These are phyloP conservation scores for Xylaria sp. DNA, from an alignment of 2,329 filamentous ascomycete genomes.

Conservation along the genomic window DNA sequence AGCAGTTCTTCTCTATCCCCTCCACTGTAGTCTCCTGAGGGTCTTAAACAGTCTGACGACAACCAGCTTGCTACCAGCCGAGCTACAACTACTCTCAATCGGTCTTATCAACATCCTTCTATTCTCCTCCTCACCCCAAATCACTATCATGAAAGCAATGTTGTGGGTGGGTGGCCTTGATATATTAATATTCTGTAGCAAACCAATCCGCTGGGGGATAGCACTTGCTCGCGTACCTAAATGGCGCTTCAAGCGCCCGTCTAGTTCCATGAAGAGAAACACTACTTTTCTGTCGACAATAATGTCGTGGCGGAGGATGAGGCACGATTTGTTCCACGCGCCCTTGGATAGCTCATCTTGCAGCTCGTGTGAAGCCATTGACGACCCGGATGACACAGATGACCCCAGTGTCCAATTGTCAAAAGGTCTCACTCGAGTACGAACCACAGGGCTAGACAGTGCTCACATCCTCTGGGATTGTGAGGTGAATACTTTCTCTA, in stretches of 20 bases:
- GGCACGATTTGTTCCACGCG: slow-evolving; percentile 52
- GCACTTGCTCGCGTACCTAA: slow-evolving; percentile 87
- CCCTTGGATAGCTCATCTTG: slow-evolving; percentile 49
- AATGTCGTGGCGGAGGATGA: slow-evolving; percentile 61
- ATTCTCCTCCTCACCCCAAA: slow-evolving; percentile 82
- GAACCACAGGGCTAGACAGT: slow-evolving; percentile 38
- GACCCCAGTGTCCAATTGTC: slow-evolving; percentile 24
- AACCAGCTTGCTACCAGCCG: slow-evolving; percentile 86
- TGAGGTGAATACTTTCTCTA: slow-evolving; percentile 18
- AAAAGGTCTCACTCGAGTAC: slow-evolving; percentile 38
- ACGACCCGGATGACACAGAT: slow-evolving; percentile 48
- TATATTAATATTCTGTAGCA: slow-evolving; percentile 77
- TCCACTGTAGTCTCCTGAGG: slow-evolving; percentile 81
- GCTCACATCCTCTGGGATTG: slow-evolving; percentile 23
- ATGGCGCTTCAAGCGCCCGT: slow-evolving; percentile 81
- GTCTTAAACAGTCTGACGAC: slow-evolving; percentile 84
- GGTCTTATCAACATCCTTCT: slow-evolving; percentile 84
- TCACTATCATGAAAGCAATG: slow-evolving; percentile 84
- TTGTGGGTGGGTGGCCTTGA: slow-evolving; percentile 86
- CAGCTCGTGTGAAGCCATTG: slow-evolving; percentile 50
- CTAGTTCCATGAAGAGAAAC: slow-evolving; percentile 51
- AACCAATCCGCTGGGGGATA: slow-evolving; percentile 84
- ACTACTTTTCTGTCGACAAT: slow-evolving; percentile 54
- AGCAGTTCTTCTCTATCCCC: slow-evolving; percentile 77
- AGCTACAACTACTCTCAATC: slow-evolving; percentile 87